Conservation (phyloP, 2,329 filamentous ascomycete species). For the Calonectria crousiana region DNA sequence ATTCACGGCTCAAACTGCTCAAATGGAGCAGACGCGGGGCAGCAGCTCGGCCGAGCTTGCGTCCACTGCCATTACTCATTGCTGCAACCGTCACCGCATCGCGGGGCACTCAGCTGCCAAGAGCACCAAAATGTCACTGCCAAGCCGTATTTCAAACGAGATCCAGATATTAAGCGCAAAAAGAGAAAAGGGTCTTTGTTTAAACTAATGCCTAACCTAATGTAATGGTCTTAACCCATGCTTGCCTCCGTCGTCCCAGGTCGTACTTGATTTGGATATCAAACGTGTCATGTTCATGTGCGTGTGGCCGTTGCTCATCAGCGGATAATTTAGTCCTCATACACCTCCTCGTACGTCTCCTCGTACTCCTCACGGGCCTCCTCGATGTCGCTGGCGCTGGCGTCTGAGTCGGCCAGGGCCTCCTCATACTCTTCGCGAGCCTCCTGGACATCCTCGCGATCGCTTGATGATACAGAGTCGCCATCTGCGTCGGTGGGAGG, state of each 20-base stretch:
- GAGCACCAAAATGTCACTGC: neutral
- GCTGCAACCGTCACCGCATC: neutral
- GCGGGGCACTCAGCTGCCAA: neutral
- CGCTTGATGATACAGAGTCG: constrained; percentile 56
- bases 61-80: neutral
- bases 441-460: constrained; percentile 56
- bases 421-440: constrained; percentile 59
- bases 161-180: neutral
- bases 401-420: constrained; percentile 56
- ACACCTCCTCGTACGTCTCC: constrained; percentile 46
- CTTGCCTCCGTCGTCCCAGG: constrained; percentile 15
- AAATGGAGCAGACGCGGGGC: neutral
- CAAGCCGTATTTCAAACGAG: neutral
- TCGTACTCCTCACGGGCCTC: constrained; percentile 65
- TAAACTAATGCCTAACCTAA: constrained; percentile 7
- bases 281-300: constrained; percentile 34
- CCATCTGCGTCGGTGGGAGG: constrained; percentile 56
- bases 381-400: constrained; percentile 66
- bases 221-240: constrained; percentile 16
- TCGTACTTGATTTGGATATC: constrained; percentile 31
- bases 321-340: constrained; percentile 37
- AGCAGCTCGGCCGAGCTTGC: neutral
- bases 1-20: neutral
- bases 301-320: constrained; percentile 26
- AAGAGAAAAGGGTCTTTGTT: neutral